These are phyloP conservation scores for Haplosporangium sp. DNA, from an alignment of 371 early-diverging fungal species.

Conservation along the genomic window DNA sequence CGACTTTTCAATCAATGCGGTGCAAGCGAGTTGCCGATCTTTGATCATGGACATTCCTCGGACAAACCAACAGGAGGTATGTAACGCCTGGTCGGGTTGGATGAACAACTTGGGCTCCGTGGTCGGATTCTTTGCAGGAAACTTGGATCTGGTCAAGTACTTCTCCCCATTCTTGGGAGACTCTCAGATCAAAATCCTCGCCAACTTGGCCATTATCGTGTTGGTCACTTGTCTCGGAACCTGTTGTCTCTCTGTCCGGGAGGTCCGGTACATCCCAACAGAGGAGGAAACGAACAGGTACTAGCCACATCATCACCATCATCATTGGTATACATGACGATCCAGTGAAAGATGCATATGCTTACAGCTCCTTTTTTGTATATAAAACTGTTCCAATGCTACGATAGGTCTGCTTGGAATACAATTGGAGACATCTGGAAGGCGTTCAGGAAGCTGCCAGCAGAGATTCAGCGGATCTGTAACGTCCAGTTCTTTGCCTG, in stretches of 20 bases:
- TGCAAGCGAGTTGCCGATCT: conserved; percentile 76
- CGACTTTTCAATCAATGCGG: conserved; percentile 85
- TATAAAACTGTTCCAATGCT: too few relatives aligned
- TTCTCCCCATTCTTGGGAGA: conserved; percentile 67
- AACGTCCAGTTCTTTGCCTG: conserved; percentile 83
- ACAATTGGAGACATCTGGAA: conserved; percentile 64
- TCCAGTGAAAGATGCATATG: neutral
- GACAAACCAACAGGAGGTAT: conserved; percentile 73
- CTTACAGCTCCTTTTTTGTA: neutral
- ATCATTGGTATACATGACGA: neutral
- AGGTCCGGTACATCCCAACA: conserved; percentile 49
- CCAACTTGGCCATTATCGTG: conserved; percentile 67
- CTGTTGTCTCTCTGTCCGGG: conserved; percentile 66
- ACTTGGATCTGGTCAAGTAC: conserved; percentile 66
- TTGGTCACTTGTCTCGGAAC: conserved; percentile 61
- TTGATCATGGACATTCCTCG: conserved; percentile 81
- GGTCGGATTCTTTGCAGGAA: conserved; percentile 75
- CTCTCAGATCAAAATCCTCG: conserved; percentile 72
- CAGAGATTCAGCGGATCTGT: conserved; percentile 71
- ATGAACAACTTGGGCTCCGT: conserved; percentile 80
- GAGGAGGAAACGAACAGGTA: conserved; percentile 36
- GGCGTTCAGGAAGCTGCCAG: conserved; percentile 66
- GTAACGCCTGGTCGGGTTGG: conserved; percentile 79
- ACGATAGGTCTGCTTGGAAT: conserved; percentile 59
- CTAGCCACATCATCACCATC: neutral